phyloP scores from a whole-genome alignment of 1,284 basidiomycete species.

The Inonotus obliquus region DNA sequence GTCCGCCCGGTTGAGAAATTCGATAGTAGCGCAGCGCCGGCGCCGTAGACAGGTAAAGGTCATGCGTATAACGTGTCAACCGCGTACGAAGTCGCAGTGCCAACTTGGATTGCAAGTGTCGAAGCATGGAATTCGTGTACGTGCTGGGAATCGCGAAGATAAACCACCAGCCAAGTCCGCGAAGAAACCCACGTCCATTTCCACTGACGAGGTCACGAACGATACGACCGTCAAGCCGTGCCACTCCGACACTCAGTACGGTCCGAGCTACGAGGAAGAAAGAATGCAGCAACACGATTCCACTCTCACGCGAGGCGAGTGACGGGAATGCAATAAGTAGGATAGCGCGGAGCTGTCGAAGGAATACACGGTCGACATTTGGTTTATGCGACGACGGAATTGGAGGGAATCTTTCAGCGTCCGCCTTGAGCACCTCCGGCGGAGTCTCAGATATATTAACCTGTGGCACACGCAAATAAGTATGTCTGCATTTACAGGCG shows the following conservation, averaged over 20 bases:
- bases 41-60: conserved; percentile 79
- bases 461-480: conserved; percentile 27
- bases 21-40: conserved; percentile 72
- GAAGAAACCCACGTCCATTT: conserved; percentile 80
- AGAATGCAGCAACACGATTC: conserved; percentile 78
- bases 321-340: conserved; percentile 75
- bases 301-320: conserved; percentile 69
- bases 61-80: conserved; percentile 88
- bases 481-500: conserved; percentile 7
- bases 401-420: conserved; percentile 52
- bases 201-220: conserved; percentile 88
- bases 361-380: conserved; percentile 75
- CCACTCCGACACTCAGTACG: conserved; percentile 83
- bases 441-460: conserved; percentile 38
- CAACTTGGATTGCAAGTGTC: conserved; percentile 88
- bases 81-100: conserved; percentile 82
- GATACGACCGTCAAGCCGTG: conserved; percentile 85
- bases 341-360: conserved; percentile 76
- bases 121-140: conserved; percentile 96
- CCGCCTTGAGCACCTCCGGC: conserved; percentile 37
- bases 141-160: conserved; percentile 87
- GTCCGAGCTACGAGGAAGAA: conserved; percentile 87
- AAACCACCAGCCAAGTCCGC: conserved; percentile 87
- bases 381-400: conserved; percentile 50
- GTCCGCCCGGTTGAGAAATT: conserved; percentile 46